Base-by-base conservation (phyloP, 192 early-diverging fungal genomes). In the Coemansia sp. region DNA sequence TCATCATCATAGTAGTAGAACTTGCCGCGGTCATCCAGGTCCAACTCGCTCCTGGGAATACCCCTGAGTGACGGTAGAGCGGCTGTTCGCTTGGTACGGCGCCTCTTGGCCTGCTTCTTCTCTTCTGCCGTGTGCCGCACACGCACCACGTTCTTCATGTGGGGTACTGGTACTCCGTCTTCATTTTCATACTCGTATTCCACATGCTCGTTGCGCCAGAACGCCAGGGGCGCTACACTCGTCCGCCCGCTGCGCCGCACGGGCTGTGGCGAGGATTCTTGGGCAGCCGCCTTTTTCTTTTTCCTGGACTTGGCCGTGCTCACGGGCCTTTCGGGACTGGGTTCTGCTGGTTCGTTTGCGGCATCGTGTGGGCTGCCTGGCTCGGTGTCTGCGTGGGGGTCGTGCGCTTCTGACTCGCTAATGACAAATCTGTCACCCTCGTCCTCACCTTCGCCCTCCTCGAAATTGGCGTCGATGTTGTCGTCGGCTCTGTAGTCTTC, bases 141-240 rank as follows among this genome's bases (percentile, higher is more conserved):
- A 3, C 70, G 62, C 15, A 73, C 70, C 10, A 73, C 46, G 32
- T 65, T 65, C 33, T 60, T 73, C 41, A 73, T 32, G 36, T 62
- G 53, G 10, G 70, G 70, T 4, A 73, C 63, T 1, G 50, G 28
- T 9, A 43, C 54, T 0, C 56, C 53, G n/a, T 36, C 20, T 0
- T 58, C 65, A 1, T 42, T 7, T 9, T 52, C 43, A 50, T 67
- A 68, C 25, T 64, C 60, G 54, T 75, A 75, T 25, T 67, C 72
- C 23, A 75, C 61, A 32, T 75, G 72, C 50, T 75, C 72, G 53
- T 75, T 75, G 44, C 72, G 72, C 72, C 72, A 75, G 39, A 44
- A 75, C 9, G 64, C 72, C 1, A 75, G 34, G 3, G 72, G 72
- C 25, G 55, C 65, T 0, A 75, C 56, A 20, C 46, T 63, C 4